Percentiles rank a stretch among this genome's conserved stretches.
Conservation (phyloP, 148 eudicot genomes). For the Silene conica region DNA sequence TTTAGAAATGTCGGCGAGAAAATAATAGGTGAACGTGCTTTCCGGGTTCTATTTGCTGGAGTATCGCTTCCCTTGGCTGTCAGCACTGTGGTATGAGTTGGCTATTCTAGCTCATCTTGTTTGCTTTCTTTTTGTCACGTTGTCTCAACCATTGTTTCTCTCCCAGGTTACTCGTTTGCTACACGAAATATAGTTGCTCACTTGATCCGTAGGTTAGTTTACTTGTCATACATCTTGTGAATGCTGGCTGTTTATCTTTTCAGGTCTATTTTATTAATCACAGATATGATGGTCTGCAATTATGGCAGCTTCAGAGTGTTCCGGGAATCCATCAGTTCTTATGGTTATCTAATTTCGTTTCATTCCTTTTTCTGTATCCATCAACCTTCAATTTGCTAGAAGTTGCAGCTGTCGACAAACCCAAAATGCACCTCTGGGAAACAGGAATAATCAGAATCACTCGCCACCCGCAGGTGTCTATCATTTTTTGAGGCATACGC, state of each 20-base stretch:
- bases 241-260: constrained; percentile 18
- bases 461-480: constrained; percentile 91
- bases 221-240: background rate
- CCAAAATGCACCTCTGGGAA: constrained; percentile 99
- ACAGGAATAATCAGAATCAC: constrained; percentile 98
- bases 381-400: constrained; percentile 94
- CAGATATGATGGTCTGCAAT: constrained; percentile 88
- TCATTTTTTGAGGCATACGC: background rate
- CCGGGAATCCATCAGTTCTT: constrained; percentile 68
- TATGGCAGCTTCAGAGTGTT: constrained; percentile 88
- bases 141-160: background rate
- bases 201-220: background rate
- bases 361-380: constrained; percentile 91
- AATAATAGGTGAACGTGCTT: constrained; percentile 90
- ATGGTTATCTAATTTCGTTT: constrained; percentile 70
- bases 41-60: constrained; percentile 93
- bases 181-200: background rate
- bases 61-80: constrained; percentile 84
- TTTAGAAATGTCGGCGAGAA: constrained; percentile 81
- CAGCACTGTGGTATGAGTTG: constrained; percentile 76
- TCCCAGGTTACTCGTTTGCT: background rate
- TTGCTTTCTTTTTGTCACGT: background rate
- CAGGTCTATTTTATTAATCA: constrained; percentile 99
- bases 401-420: constrained; percentile 98
- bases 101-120: background rate